Conservation (phyloP, 352 stramenopile species). For the Phytophthora vignae region DNA sequence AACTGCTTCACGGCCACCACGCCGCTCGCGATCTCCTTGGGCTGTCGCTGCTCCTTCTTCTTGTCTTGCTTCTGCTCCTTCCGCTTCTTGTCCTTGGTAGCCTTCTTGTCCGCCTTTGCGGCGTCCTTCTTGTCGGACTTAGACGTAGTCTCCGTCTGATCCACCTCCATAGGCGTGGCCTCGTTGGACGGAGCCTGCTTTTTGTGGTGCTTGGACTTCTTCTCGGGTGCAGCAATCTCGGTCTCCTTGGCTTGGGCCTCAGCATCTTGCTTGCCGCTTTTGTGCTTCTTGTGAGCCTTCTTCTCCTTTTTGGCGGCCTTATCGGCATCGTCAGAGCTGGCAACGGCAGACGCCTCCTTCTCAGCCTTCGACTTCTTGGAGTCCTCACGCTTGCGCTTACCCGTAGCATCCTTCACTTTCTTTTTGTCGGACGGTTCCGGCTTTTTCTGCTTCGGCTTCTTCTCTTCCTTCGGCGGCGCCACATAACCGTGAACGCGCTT, state of each 20-base stretch:
- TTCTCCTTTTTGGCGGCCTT: conserved; percentile 34
- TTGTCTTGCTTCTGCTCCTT: conserved; percentile 45
- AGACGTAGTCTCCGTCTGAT: conserved; percentile 14
- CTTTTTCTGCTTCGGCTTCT: conserved; percentile 48
- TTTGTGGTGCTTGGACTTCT: conserved; percentile 33
- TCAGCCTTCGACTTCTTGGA: conserved; percentile 20
- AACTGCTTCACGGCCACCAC: conserved; percentile 83
- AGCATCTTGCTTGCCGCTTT: conserved; percentile 23
- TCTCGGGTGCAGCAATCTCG: conserved; percentile 10
- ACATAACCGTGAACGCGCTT: conserved; percentile 88
- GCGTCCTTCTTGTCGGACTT: conserved; percentile 23
- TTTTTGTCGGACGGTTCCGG: conserved; percentile 26
- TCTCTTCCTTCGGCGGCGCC: conserved; percentile 75
- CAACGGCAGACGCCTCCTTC: conserved; percentile 8
- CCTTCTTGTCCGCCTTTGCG: conserved; percentile 37
- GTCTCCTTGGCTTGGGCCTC: conserved; percentile 8
- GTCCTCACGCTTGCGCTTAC: conserved; percentile 41
- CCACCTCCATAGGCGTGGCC: conserved; percentile 33
- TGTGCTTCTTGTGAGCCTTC: conserved; percentile 46
- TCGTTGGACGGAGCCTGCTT: conserved; percentile 19
- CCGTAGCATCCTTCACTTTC: conserved; percentile 29
- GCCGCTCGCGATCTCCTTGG: conserved; percentile 77
- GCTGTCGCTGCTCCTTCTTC: conserved; percentile 52
- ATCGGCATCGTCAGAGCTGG: conserved; percentile 11
- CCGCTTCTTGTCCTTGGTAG: conserved; percentile 40